A percentile compares a stretch with the other conserved stretches of the same genome.
Evolutionary conservation across 1,139 yeast species (phyloP).

Genomic region (Kazachstania sp.): DNA sequence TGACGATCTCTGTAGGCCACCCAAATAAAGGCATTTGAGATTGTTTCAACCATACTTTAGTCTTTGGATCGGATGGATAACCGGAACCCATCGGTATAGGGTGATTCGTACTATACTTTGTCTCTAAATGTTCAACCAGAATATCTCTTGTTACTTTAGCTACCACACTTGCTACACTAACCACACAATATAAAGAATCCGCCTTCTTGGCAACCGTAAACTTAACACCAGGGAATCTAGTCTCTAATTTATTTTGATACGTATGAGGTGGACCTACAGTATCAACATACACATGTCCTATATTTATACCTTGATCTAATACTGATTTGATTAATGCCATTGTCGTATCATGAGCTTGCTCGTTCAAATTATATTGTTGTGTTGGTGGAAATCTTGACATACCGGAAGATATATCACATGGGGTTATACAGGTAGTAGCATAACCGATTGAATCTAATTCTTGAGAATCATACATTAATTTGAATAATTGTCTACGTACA

Average conservation of each 20-base stretch:
- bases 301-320: slow-evolving; percentile 49
- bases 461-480: slow-evolving; percentile 47
- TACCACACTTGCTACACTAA: slow-evolving; percentile 91
- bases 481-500: slow-evolving; percentile 54
- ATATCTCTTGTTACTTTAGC: slow-evolving; percentile 94
- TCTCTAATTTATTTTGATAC: slow-evolving; percentile 67
- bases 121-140: slow-evolving; percentile 39
- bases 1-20: slow-evolving; percentile 65
- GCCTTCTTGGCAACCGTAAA: slow-evolving; percentile 91
- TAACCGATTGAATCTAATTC: slow-evolving; percentile 65
- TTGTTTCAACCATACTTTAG: slow-evolving; percentile 56
- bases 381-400: slow-evolving; percentile 62
- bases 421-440: slow-evolving; percentile 78
- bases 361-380: slow-evolving; percentile 71
- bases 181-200: slow-evolving; percentile 87
- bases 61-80: slow-evolving; percentile 87
- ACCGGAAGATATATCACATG: slow-evolving; percentile 78
- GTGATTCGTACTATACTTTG: slow-evolving; percentile 11
- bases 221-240: slow-evolving; percentile 58
- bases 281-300: slow-evolving; percentile 74
- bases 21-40: slow-evolving; percentile 72
- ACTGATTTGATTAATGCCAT: slow-evolving; percentile 63
- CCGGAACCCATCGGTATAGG: slow-evolving; percentile 59
- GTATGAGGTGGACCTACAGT: slow-evolving; percentile 93
- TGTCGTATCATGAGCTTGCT: slow-evolving; percentile 94